Evolutionary conservation across 2,329 filamentous ascomycete species (phyloP).

Genomic region (Aureobasidium sp.): DNA sequence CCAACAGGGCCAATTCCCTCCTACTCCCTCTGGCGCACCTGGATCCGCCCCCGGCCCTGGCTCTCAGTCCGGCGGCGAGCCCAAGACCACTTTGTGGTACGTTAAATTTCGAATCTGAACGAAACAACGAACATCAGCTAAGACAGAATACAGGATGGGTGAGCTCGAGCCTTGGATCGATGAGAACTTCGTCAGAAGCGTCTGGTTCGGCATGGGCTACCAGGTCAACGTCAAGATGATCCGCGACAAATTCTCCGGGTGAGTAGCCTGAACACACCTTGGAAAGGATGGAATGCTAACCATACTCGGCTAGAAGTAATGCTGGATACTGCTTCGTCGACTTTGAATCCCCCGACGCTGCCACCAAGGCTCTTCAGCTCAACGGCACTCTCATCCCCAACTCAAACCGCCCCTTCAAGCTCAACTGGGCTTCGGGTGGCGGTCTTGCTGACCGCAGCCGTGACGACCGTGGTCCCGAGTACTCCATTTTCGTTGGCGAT

Average conservation of each 20-base stretch:
- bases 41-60: slow-evolving; percentile 29
- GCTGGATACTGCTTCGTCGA: slow-evolving; percentile 99
- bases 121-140: slow-evolving; percentile 18
- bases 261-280: slow-evolving; percentile 27
- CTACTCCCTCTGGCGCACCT: slow-evolving; percentile 40
- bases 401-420: slow-evolving; percentile 90
- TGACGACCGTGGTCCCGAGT: slow-evolving; percentile 94
- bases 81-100: slow-evolving; percentile 48
- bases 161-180: slow-evolving; percentile 99
- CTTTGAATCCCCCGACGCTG: slow-evolving; percentile 73
- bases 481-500: slow-evolving; percentile 95
- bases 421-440: slow-evolving; percentile 98
- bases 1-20: slow-evolving; percentile 29
- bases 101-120: slow-evolving; percentile 16
- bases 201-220: slow-evolving; percentile 90
- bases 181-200: slow-evolving; percentile 93
- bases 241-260: slow-evolving; percentile 98
- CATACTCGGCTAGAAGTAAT: slow-evolving; percentile 54
- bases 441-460: slow-evolving; percentile 92
- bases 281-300: slow-evolving; percentile 5
- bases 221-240: slow-evolving; percentile 99
- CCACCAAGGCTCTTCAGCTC: slow-evolving; percentile 80
- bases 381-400: slow-evolving; percentile 90
- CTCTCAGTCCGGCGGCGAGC: slow-evolving; percentile 32
- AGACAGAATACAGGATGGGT: slow-evolving; percentile 67